phyloP scores from a whole-genome alignment of 176 grass and related monocot genomes.

The Oryza australiensis region DNA sequence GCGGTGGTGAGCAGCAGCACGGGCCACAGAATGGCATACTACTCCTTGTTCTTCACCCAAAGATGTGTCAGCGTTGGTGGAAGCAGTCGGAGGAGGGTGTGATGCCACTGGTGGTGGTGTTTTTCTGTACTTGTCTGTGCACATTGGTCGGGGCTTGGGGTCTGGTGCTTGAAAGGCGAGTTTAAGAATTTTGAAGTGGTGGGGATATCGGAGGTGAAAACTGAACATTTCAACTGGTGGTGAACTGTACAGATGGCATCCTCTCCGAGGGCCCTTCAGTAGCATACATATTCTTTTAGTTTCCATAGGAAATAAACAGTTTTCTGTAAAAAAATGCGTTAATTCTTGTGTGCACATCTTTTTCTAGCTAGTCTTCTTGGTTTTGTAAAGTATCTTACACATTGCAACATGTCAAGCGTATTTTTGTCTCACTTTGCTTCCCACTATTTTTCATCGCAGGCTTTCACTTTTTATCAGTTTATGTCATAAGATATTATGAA shows the following conservation, averaged over 20 bases:
- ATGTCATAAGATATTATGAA: neutral
- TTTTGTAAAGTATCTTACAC: too few species aligned
- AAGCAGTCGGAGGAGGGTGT: neutral
- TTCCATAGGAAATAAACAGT: too few species aligned
- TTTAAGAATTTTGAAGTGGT: conserved; percentile 20
- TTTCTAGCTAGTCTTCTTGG: too few species aligned
- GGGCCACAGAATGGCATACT: neutral
- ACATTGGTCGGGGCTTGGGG: neutral
- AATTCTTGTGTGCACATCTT: too few species aligned
- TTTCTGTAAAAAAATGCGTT: too few species aligned
- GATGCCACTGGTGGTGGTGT: neutral
- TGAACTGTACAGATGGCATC: neutral
- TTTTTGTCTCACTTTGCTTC: neutral
- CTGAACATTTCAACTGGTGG: neutral
- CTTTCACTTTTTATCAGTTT: neutral
- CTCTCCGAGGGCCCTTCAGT: neutral
- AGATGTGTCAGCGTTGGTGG: conserved; percentile 15
- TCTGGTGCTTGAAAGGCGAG: neutral
- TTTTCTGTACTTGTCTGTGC: neutral
- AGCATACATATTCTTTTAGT: too few species aligned
- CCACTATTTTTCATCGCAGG: neutral
- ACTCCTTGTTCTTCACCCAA: conserved; percentile 17
- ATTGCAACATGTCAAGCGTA: neutral
- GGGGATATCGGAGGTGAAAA: neutral
- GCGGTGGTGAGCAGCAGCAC: neutral